Evolutionary conservation across 2,329 filamentous ascomycete species (phyloP), one percentile per base, ranked within the genome.

Genomic region (Penicillium sp.): DNA sequence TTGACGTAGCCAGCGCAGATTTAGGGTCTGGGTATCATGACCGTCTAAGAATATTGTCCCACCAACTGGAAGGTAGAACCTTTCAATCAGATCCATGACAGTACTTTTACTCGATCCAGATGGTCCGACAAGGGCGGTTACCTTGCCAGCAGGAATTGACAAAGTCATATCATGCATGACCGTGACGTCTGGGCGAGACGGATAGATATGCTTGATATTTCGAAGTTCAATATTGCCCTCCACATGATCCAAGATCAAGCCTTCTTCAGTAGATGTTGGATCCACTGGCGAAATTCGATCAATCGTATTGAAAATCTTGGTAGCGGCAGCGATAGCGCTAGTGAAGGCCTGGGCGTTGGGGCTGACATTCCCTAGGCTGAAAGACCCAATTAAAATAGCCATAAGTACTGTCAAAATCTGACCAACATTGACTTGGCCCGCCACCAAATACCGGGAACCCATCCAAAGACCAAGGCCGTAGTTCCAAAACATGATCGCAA

Each of bases 231-330:
- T 88, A 16, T 85, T 86, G 29, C 95, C 95, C 58, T 89, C 80
- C 2, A 96, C 82, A 24, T 84, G 75, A 1, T 91, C 87, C 1
- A 96, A 82, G 64, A 82, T 92, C 58, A 85, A 80, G 19, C 93
- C 95, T 9, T 82, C 79, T 1, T 88, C 83, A 4, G 10, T 42
- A 2, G 83, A 84, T 6, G 86, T 85, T 0, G 93, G 87, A 69
- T 99, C 90, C 47, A 98, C 81, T 0, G 93, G 92, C 0, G 95
- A 97, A 3, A 79, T 68, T 52, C 95, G 89, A 73, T 98, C 93
- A 64, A 98, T 98, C 1, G 93, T 97, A 71, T 87, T 90, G 79
- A 89, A 97, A 60, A 99, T 96, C 79, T 98, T 98, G 55, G 86
- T 84, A 4, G 91, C 92, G 1, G 95, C 93, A 31, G 91, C 90